phyloP scores from a whole-genome alignment of 2,329 filamentous ascomycete genomes.

The Aspergillus awamori region DNA sequence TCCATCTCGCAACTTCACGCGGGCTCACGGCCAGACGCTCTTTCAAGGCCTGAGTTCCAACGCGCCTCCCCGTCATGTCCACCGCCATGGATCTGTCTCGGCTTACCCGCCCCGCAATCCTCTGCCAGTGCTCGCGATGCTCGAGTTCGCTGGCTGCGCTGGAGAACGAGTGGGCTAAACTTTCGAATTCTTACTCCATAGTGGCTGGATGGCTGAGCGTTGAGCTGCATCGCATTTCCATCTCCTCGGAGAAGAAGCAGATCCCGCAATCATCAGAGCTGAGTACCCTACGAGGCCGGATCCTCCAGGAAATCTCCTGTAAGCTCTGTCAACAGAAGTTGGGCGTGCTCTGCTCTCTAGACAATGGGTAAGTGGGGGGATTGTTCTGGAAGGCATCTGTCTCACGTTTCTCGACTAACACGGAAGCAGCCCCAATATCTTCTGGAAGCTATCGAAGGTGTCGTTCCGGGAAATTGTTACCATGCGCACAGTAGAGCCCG shows the following conservation, averaged over 20 bases:
- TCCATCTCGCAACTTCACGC: constrained; percentile 15
- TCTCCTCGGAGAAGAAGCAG: constrained; percentile 40
- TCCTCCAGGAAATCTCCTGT: constrained; percentile 41
- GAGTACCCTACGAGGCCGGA: constrained; percentile 37
- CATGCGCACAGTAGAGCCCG: constrained; percentile 42
- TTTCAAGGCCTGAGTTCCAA: constrained; percentile 6
- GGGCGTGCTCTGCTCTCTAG: constrained; percentile 38
- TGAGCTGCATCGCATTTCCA: constrained; percentile 40
- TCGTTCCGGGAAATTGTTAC: constrained; percentile 44
- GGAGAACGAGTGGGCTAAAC: constrained; percentile 45
- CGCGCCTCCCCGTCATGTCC: not conserved
- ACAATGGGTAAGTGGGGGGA: constrained; percentile 37
- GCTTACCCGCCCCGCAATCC: constrained; percentile 41
- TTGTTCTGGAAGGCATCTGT: not conserved
- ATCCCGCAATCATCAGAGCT: constrained; percentile 42
- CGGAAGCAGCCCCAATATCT: constrained; percentile 37
- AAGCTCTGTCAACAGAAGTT: constrained; percentile 44
- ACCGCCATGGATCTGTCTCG: constrained; percentile 39
- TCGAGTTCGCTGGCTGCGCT: constrained; percentile 46
- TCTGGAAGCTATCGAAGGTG: constrained; percentile 45
- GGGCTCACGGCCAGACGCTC: constrained; percentile 9
- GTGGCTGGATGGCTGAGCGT: constrained; percentile 43
- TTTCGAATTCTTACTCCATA: constrained; percentile 43
- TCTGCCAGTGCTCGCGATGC: constrained; percentile 42
- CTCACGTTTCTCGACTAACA: constrained; percentile 6